A percentile compares a stretch with the other conserved stretches of the same genome.
phyloP scores from a whole-genome alignment of 192 early-diverging fungal species.

The Umbelopsis ramanniana region DNA sequence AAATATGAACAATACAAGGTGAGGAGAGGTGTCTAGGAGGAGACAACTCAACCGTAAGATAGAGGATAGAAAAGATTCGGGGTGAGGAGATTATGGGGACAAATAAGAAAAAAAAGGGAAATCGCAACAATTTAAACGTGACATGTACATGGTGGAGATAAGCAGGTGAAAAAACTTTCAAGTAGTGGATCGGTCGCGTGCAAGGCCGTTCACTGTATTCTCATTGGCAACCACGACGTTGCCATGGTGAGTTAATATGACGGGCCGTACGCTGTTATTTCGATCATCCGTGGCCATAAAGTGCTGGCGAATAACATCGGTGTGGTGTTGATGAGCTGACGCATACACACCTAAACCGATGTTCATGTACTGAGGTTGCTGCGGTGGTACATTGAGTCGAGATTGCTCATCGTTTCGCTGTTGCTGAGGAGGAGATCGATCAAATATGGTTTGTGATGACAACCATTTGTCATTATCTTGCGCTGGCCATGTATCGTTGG shows the following conservation, averaged over 20 bases:
- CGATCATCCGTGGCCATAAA: conserved; percentile 16
- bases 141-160: not conserved
- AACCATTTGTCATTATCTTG: conserved; percentile 10
- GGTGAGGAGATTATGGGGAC: not conserved
- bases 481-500: not conserved
- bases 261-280: conserved; percentile 15
- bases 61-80: conserved; percentile 13
- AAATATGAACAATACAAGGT: not conserved
- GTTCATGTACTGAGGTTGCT: conserved; percentile 32
- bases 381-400: not conserved
- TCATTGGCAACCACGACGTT: conserved; percentile 26
- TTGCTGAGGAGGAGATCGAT: not conserved
- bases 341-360: conserved; percentile 42
- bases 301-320: conserved; percentile 41
- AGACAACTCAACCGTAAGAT: not conserved
- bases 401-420: not conserved
- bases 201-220: not conserved
- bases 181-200: not conserved
- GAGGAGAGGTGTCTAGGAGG: not conserved
- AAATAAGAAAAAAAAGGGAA: not conserved
- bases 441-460: not conserved
- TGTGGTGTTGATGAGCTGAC: conserved; percentile 42
- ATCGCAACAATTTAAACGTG: not conserved
- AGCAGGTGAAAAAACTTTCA: not conserved
- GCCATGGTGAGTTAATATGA: conserved; percentile 28